These are phyloP conservation scores for Xylaria palmicola DNA, from an alignment of 495 filamentous ascomycete species.

Conservation along the genomic window DNA sequence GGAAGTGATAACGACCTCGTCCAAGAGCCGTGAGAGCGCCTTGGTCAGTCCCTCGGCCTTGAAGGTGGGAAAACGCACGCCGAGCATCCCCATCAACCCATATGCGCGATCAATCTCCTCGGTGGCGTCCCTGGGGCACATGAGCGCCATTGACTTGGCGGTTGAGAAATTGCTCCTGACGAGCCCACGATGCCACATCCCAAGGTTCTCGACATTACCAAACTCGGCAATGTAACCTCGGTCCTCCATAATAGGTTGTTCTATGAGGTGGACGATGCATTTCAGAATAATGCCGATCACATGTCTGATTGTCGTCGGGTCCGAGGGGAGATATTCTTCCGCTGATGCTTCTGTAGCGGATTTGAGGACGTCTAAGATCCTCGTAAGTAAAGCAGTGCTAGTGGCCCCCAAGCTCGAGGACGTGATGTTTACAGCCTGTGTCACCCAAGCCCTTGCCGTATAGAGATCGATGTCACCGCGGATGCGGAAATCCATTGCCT, in stretches of 20 bases:
- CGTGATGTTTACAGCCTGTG: constrained; percentile 31
- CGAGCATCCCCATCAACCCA: constrained; percentile 40
- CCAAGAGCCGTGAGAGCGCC: constrained; percentile 37
- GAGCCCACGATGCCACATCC: constrained; percentile 30
- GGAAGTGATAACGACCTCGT: constrained; percentile 37
- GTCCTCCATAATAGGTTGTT: constrained; percentile 29
- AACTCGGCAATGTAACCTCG: constrained; percentile 34
- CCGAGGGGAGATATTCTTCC: background rate
- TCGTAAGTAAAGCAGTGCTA: background rate
- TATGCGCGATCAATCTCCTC: constrained; percentile 36
- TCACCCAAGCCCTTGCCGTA: constrained; percentile 31
- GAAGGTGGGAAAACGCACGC: constrained; percentile 38
- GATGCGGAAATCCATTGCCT: constrained; percentile 28
- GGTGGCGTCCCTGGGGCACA: constrained; percentile 31
- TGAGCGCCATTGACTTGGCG: constrained; percentile 31
- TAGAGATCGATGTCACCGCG: constrained; percentile 32
- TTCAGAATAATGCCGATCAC: constrained; percentile 32
- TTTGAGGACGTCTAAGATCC: constrained; percentile 15
- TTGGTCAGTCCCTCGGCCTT: constrained; percentile 38
- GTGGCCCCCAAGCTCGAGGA: constrained; percentile 16
- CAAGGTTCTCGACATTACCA: constrained; percentile 29
- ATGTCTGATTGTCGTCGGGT: constrained; percentile 9
- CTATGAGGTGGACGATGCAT: constrained; percentile 29
- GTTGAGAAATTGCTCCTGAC: constrained; percentile 30
- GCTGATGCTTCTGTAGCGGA: background rate